Evolutionary conservation across 2,329 filamentous ascomycete species (phyloP).

Genomic region (Aspergillus floridensis): DNA sequence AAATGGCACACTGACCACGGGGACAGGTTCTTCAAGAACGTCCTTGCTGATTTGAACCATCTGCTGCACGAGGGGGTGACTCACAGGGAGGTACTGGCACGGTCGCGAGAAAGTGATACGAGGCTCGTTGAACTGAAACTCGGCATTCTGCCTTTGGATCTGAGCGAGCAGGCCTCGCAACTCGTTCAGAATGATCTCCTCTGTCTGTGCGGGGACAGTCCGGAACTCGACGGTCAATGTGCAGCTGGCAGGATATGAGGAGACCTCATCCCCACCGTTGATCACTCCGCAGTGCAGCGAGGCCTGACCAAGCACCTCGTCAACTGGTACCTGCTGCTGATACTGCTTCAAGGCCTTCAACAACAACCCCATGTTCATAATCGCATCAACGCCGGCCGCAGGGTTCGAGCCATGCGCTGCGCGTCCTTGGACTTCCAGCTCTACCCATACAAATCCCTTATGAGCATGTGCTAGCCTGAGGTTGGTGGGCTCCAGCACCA

Average conservation of each 20-base stretch:
- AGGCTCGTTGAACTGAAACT: slow-evolving; percentile 43
- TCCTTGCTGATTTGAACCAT: slow-evolving; percentile 28
- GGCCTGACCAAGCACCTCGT: slow-evolving; percentile 39
- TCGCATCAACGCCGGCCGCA: slow-evolving; percentile 51
- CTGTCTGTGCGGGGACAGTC: slow-evolving; percentile 47
- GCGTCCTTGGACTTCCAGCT: slow-evolving; percentile 34
- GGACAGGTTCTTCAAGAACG: slow-evolving; percentile 26
- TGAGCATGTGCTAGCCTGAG: slow-evolving; percentile 45
- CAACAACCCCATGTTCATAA: slow-evolving; percentile 49
- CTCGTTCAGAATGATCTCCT: slow-evolving; percentile 38
- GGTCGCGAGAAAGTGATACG: slow-evolving; percentile 45
- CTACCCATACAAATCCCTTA: slow-evolving; percentile 49
- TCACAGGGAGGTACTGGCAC: slow-evolving; percentile 39
- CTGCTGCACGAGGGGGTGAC: slow-evolving; percentile 44
- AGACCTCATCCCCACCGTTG: slow-evolving; percentile 52
- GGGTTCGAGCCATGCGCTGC: slow-evolving; percentile 40
- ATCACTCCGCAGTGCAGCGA: slow-evolving; percentile 51
- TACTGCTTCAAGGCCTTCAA: slow-evolving; percentile 48
- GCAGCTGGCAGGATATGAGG: slow-evolving; percentile 53
- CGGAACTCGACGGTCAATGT: slow-evolving; percentile 51
- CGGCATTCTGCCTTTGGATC: slow-evolving; percentile 31
- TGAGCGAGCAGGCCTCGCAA: slow-evolving; percentile 37
- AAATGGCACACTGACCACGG: slow-evolving; percentile 35
- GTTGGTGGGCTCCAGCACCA: slow-evolving; percentile 51
- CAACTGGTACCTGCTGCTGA: slow-evolving; percentile 33